These are phyloP conservation scores for Phaeomoniella chlamydospora DNA, from an alignment of 2,329 filamentous ascomycete genomes.

Conservation along the genomic window DNA sequence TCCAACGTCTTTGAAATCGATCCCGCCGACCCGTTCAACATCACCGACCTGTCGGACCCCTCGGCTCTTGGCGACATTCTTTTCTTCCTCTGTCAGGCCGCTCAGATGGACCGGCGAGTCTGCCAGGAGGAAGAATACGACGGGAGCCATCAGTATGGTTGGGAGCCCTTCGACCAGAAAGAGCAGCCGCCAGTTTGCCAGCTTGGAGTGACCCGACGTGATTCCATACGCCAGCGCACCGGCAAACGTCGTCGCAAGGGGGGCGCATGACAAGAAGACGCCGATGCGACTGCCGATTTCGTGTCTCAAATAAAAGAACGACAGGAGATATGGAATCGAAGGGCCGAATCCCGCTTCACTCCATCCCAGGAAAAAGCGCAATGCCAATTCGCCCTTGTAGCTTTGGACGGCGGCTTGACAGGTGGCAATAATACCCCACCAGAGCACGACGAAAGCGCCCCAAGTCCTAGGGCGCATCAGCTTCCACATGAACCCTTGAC, in stretches of 20 bases:
- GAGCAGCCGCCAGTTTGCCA: conserved; percentile 43
- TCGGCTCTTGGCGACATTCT: conserved; percentile 30
- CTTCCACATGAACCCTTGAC: conserved; percentile 30
- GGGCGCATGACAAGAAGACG: conserved; percentile 40
- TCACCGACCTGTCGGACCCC: conserved; percentile 38
- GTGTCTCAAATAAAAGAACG: conserved; percentile 44
- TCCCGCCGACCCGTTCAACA: conserved; percentile 21
- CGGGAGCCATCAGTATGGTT: conserved; percentile 37
- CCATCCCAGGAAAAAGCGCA: conserved; percentile 32
- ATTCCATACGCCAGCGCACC: conserved; percentile 53
- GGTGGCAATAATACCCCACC: conserved; percentile 30
- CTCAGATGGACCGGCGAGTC: conserved; percentile 30
- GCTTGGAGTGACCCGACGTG: conserved; percentile 38
- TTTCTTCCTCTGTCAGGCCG: conserved; percentile 43
- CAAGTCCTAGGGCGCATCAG: conserved; percentile 24
- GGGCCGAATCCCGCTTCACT: conserved; percentile 32
- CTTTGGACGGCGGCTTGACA: conserved; percentile 28
- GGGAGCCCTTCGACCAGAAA: conserved; percentile 38
- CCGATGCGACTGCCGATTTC: conserved; percentile 42
- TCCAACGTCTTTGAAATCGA: conserved; percentile 33
- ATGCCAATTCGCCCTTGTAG: conserved; percentile 33
- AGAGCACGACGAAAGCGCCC: conserved; percentile 26
- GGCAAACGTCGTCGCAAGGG: conserved; percentile 68
- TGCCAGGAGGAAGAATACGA: conserved; percentile 30
- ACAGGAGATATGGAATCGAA: conserved; percentile 34